These are phyloP conservation scores for Scutellaria galericulata DNA, from an alignment of 257 asterid genomes.

Conservation along the genomic window DNA sequence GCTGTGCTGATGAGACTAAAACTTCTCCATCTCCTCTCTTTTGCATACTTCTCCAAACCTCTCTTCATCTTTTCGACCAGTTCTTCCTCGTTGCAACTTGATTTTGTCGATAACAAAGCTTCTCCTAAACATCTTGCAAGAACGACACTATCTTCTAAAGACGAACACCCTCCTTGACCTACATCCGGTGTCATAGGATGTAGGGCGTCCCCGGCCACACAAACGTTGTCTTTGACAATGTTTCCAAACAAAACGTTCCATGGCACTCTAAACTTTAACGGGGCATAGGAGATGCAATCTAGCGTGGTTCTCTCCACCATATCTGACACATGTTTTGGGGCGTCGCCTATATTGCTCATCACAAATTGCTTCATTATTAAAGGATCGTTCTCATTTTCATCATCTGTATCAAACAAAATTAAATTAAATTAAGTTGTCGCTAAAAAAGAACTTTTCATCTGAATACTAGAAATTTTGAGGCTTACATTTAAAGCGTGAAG, in stretches of 20 bases:
- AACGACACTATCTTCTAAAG: conserved; percentile 67
- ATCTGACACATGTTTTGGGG: conserved; percentile 39
- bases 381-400: conserved; percentile 54
- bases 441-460: too few relatives aligned
- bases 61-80: conserved; percentile 35
- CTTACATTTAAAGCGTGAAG: conserved; percentile 59
- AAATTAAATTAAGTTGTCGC: too few relatives aligned
- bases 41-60: conserved; percentile 56
- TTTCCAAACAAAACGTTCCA: conserved; percentile 58
- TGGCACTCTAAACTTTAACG: conserved; percentile 61
- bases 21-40: conserved; percentile 77
- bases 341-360: conserved; percentile 41
- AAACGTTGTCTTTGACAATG: conserved; percentile 51
- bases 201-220: conserved; percentile 77
- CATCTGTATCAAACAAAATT: conserved; percentile 42
- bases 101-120: conserved; percentile 33
- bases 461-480: neutral
- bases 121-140: conserved; percentile 66
- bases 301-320: conserved; percentile 56
- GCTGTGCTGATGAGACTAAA: conserved; percentile 59
- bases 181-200: conserved; percentile 90
- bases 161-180: conserved; percentile 85
- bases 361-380: conserved; percentile 66
- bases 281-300: conserved; percentile 51
- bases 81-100: neutral